Percentiles rank a stretch among this genome's conserved stretches.
Evolutionary conservation across 495 filamentous ascomycete genomes (phyloP).

Genomic region (Cairneyella variabilis): DNA sequence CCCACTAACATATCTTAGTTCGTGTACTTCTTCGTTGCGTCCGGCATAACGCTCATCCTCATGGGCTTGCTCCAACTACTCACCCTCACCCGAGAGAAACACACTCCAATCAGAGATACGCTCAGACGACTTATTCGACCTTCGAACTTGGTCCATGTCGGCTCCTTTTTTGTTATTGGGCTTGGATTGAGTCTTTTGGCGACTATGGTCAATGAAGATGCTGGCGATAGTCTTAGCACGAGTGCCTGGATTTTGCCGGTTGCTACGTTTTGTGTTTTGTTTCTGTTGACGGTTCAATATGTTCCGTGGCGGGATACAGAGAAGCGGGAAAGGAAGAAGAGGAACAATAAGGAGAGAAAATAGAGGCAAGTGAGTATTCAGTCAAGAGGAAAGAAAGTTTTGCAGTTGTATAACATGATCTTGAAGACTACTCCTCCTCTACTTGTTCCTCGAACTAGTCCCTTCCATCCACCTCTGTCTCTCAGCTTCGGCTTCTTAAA

Average conservation of each 20-base stretch:
- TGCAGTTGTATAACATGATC: no score
- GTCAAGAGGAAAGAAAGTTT: no score
- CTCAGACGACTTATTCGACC: not conserved
- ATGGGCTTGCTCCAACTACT: constrained; percentile 37
- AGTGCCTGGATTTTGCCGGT: constrained; percentile 38
- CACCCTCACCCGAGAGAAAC: constrained; percentile 26
- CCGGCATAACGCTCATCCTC: constrained; percentile 38
- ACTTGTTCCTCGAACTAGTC: no score
- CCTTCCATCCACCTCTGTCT: no score
- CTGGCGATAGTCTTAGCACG: constrained; percentile 22
- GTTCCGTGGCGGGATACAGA: constrained; percentile 14
- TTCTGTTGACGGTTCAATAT: constrained; percentile 33
- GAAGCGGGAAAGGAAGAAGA: no score
- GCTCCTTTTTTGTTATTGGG: constrained; percentile 3
- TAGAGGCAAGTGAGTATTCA: no score
- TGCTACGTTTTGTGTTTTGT: constrained; percentile 31
- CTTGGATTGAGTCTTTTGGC: constrained; percentile 20
- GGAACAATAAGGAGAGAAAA: no score
- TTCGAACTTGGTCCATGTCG: constrained; percentile 19
- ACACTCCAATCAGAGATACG: no score
- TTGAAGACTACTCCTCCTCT: no score
- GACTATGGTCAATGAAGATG: constrained; percentile 22
- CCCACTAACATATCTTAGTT: constrained; percentile 24
- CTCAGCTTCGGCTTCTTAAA: no score
- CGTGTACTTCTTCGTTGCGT: constrained; percentile 40